Percentiles rank a stretch among this genome's conserved stretches.
These are phyloP conservation scores for Massarina eburnea DNA, from an alignment of 2,329 filamentous ascomycete genomes.

Conservation along the genomic window DNA sequence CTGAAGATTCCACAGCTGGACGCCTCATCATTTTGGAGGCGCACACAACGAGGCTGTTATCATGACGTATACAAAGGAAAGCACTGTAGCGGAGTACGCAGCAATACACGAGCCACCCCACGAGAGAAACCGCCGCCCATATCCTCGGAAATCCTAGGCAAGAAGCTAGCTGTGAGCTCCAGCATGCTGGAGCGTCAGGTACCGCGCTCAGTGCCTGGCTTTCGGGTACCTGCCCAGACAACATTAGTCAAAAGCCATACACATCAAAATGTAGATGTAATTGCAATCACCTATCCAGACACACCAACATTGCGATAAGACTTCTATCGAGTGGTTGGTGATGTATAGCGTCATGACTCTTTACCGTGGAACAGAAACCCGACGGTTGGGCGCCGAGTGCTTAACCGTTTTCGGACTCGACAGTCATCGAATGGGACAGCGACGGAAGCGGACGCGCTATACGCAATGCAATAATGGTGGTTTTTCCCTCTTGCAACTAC, in stretches of 20 bases:
- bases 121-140: neutral
- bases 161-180: neutral
- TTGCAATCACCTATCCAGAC: neutral
- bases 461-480: no score
- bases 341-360: neutral
- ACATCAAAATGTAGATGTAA: neutral
- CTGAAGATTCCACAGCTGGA: no score
- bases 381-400: neutral
- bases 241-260: neutral
- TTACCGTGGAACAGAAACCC: neutral
- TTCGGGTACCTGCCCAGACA: neutral
- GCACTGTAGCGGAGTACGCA: neutral
- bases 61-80: neutral
- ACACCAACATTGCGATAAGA: no score
- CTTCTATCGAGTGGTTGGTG: neutral
- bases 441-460: neutral
- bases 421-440: neutral
- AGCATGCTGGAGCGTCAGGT: neutral
- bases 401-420: neutral
- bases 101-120: neutral
- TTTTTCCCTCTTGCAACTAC: no score
- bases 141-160: conserved; percentile 2
- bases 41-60: no score
- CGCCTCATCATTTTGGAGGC: no score
- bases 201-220: neutral